Evolutionary conservation across 2,329 filamentous ascomycete species (phyloP), one percentile per base, ranked within the genome.

Genomic region (Cladophialophora chaetospira): DNA sequence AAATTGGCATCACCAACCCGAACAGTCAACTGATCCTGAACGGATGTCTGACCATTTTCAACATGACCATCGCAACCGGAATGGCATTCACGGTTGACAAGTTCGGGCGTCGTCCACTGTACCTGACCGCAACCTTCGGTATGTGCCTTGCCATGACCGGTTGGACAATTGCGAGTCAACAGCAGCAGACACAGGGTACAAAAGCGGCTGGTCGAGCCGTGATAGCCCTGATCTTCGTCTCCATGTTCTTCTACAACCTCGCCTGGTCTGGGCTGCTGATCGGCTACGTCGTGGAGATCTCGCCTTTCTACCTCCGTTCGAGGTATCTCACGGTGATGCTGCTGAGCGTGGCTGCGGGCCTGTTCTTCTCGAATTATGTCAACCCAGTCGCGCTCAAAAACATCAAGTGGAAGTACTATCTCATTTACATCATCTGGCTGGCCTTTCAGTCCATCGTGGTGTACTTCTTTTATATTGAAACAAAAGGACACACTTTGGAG

Each of bases 1-100:
- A 70, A 79, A 75, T 64, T 84, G 85, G 25, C 88, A 88, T 74
- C 77, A 83, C 49, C 84, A 83, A 75, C 77, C 28, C 42, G 21
- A 33, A 47, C 17, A 23, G 33, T 3, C 67, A 70, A 55, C 60
- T 66, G 4, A 63, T 70, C 26, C 69, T 53, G 38, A 51, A 51
- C 35, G 48, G 48, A 13, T 51, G 48, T 28, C 15, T 51, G 15
- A 51, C 49, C 2, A 52, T 61, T 35, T 54, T 55, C 38, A 55
- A 57, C 42, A 52, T 55, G 43, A 19, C 43, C 21, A 48, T 58
- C 28, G 38, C 51, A 17, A 52, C 35, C 6, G 43, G 29, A 13
- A 48, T 50, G 19, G 83, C 81, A 40, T 71, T 82, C 65, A 72
- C 82, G 3, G 76, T 83, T 60, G 82, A 85, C 70, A 73, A 72